Base-by-base conservation (phyloP, 1,284 basidiomycete genomes). In the Irpex lacteus region DNA sequence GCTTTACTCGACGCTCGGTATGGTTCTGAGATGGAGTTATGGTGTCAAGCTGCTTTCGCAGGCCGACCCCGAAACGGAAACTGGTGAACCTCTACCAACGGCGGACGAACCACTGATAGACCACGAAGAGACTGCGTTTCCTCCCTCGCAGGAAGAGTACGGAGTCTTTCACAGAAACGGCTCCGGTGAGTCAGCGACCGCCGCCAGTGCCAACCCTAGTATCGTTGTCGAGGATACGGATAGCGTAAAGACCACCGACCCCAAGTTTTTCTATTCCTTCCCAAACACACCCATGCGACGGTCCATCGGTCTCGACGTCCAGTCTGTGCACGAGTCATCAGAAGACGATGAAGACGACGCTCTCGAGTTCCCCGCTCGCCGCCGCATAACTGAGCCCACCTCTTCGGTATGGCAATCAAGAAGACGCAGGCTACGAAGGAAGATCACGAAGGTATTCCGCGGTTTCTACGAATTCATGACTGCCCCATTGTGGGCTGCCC, bases 11-110 rank as follows among this genome's bases (percentile, higher is more conserved):
- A 98, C 96, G 0, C 82, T 98, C 52, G 95, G 96, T 63, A 98
- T 97, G 94, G 86, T 96, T 70, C 90, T 96, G n/a, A 89, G 94
- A 21, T 96, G 94, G 91, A 94, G 91, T 63, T 95, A 90, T 71
- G 94, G 95, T 11, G 89, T 97, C 11, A 85, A 84, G 62, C 82
- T 96, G 0, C 82, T 96, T 6, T 85, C 92, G 0, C 83, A 84
- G 65, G 89, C 90, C 1, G 92, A 96, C 61, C 81, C 83, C 7
- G 73, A 76, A n/a, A 52, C 67, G 11, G 55, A 70, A 19, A 64
- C 66, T 3, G 58, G 47, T 1, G 67, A 55, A 69, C 70, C 32
- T 59, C 56, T 65, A 53, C 49, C 21, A 38, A 21, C 37, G 19
- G 47, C n/a, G 47, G 44, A 66, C 5, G 75, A 63, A 54, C 70